phyloP scores from a whole-genome alignment of 805 yeast species.

The Ogataea pignaliae region DNA sequence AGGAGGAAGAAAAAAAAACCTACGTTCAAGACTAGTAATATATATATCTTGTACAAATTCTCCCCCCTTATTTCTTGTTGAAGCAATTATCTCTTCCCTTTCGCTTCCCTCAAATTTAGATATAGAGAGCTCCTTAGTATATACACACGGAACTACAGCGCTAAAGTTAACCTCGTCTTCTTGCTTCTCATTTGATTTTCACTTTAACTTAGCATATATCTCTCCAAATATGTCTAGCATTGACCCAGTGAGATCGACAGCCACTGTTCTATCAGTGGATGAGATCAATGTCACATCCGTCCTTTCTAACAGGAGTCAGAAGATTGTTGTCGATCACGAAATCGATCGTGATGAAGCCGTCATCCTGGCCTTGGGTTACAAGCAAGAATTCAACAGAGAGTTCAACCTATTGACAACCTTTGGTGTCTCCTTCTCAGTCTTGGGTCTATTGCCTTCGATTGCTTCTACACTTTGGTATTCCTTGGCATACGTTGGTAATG shows the following conservation, averaged over 20 bases:
- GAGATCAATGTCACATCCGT: conserved; percentile 24
- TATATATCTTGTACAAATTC: too few relatives aligned
- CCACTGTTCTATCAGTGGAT: conserved; percentile 28
- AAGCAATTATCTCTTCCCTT: too few relatives aligned
- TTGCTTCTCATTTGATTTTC: too few relatives aligned
- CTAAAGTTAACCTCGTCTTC: too few relatives aligned
- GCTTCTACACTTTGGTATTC: conserved; percentile 59
- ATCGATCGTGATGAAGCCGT: conserved; percentile 47
- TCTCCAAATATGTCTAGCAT: not conserved
- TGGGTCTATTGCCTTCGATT: conserved; percentile 61
- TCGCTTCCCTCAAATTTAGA: too few relatives aligned
- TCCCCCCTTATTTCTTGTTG: too few relatives aligned
- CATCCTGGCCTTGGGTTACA: conserved; percentile 54
- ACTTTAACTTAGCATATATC: too few relatives aligned
- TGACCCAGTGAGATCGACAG: conserved; percentile 20
- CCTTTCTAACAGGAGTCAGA: conserved; percentile 18
- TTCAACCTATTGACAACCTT: conserved; percentile 53
- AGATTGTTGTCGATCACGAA: conserved; percentile 40
- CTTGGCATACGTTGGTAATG: conserved; percentile 55
- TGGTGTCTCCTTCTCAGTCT: conserved; percentile 60
- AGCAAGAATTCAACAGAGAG: conserved; percentile 60
- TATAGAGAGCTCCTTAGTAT: too few relatives aligned
- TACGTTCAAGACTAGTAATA: too few relatives aligned
- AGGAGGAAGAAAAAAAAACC: too few relatives aligned
- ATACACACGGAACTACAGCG: too few relatives aligned